Evolutionary conservation across 345 rosid genomes (phyloP), one percentile per base, ranked within the genome.

Genomic region (Erysimum cheiranthoides): DNA sequence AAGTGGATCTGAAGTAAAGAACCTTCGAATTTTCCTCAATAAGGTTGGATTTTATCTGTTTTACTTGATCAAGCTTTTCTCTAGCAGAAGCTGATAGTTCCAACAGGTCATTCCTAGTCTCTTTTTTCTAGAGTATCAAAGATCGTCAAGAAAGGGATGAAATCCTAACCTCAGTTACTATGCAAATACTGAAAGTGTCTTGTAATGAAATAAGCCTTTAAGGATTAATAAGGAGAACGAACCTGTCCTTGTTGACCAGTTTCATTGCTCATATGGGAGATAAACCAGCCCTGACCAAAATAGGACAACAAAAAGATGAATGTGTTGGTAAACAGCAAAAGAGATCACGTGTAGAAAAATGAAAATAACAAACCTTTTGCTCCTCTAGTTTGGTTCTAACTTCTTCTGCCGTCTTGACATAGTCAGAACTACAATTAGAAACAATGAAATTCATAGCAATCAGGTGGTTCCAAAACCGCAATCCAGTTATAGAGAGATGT

Each of bases 211-310:
- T 12, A 61, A 25, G 66, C 59, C 35, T 46, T 3, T 62, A 35
- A n/a, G 16, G 61, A 27, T 57, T 40, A 53, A 56, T 40, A 63
- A 0, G 10, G 35, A 65, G 21, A 61, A 64, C 60, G 3, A 82
- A 86, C 89, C 83, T 73, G 76, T 68, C 54, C 62, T 34, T 60
- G 78, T 64, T 75, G 80, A 68, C 75, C 81, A 51, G n/a, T 16
- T 67, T 51, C 50, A 43, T 56, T 71, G 46, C n/a, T 66, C 64
- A 35, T 46, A 49, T 43, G 70, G 46, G 79, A 78, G 68, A 80
- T 70, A 60, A 87, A 40, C 91, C 91, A 88, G 28, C 86, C 96
- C 93, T 88, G 66, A 28, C 27, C 68, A 79, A 66, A 59, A 72
- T 7, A 56, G 52, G 60, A 53, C 6, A 54, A 36, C 8, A 36